These are phyloP conservation scores for Phaeoacremonium minimum DNA, from an alignment of 2,329 filamentous ascomycete genomes.

Conservation along the genomic window DNA sequence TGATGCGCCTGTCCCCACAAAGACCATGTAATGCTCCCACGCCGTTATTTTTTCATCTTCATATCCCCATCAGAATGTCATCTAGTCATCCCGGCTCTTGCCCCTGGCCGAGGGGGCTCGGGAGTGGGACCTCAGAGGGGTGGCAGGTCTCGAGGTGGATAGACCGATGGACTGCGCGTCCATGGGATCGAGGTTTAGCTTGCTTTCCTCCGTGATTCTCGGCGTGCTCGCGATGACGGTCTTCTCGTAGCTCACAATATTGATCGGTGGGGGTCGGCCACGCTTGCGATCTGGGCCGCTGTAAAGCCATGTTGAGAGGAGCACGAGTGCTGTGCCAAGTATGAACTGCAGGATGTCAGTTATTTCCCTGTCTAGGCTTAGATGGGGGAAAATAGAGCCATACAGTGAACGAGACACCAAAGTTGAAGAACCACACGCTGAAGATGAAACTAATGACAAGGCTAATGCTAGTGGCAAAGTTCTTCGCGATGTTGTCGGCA, in stretches of 20 bases:
- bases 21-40: too few relatives aligned
- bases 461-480: conserved; percentile 88
- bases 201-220: conserved; percentile 22
- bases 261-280: conserved; percentile 60
- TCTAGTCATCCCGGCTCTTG: conserved; percentile 31
- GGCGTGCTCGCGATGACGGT: conserved; percentile 53
- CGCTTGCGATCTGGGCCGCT: conserved; percentile 59
- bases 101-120: conserved; percentile 29
- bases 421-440: conserved; percentile 82
- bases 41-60: too few relatives aligned
- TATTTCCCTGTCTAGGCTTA: conserved; percentile 5
- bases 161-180: conserved; percentile 31
- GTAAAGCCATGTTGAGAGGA: conserved; percentile 83
- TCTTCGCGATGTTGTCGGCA: conserved; percentile 87
- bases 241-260: conserved; percentile 74
- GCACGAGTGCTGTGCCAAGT: conserved; percentile 71
- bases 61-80: too few relatives aligned
- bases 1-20: too few relatives aligned
- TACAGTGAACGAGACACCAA: conserved; percentile 69
- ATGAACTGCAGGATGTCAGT: conserved; percentile 59
- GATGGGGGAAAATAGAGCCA: conserved; percentile 26
- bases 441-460: conserved; percentile 83
- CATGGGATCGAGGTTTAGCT: conserved; percentile 33
- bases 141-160: conserved; percentile 42
- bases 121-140: conserved; percentile 32